Conservation (phyloP, 176 grass and related monocot genomes). For the Avena atlantica region DNA sequence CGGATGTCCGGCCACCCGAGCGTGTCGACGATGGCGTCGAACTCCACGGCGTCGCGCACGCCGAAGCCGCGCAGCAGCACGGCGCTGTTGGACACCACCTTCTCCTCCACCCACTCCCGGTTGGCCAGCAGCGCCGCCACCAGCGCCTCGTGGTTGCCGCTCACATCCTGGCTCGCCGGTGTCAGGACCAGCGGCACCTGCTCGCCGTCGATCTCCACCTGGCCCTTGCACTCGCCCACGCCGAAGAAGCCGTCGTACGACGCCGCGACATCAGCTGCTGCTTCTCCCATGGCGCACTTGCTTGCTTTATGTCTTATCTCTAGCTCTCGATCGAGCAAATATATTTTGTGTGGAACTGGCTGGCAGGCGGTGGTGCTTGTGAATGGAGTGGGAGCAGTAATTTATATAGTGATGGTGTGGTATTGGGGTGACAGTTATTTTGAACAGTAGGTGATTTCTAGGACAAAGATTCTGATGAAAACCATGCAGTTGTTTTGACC, state of each 20-base stretch:
- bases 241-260: slow-evolving; percentile 37
- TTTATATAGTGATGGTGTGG: not conserved
- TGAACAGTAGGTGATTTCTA: not conserved
- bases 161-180: not conserved
- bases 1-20: slow-evolving; percentile 68
- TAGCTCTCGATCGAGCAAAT: not conserved
- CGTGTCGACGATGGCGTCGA: slow-evolving; percentile 63
- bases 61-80: slow-evolving; percentile 60
- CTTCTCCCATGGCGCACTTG: not conserved
- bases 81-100: slow-evolving; percentile 47
- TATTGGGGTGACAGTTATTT: not conserved
- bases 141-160: slow-evolving; percentile 42
- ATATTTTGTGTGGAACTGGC: not conserved
- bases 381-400: not conserved
- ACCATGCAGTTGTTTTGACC: slow-evolving; percentile 39
- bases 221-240: slow-evolving; percentile 62
- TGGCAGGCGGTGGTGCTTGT: not conserved
- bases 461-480: slow-evolving; percentile 22
- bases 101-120: slow-evolving; percentile 60
- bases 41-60: slow-evolving; percentile 54
- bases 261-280: not conserved
- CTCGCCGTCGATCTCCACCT: slow-evolving; percentile 63
- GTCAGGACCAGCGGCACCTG: slow-evolving; percentile 58
- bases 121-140: slow-evolving; percentile 39
- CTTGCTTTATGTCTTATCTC: not conserved